Evolutionary conservation across 2,329 filamentous ascomycete species (phyloP), one percentile per base, ranked within the genome.

Genomic region (Alternaria hordeiaustralica): DNA sequence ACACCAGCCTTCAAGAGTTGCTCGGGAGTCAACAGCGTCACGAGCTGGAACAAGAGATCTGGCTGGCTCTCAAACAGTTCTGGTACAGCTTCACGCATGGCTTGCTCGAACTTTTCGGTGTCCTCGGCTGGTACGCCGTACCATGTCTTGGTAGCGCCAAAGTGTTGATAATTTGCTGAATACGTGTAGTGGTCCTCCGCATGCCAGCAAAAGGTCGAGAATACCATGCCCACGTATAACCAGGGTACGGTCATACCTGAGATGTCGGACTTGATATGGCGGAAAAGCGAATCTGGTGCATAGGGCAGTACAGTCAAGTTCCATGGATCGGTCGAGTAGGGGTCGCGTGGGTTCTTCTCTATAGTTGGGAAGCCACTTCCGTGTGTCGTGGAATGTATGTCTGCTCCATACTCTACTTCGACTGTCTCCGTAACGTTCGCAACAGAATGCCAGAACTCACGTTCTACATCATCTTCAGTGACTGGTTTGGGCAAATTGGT

Each of bases 191-290:
- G 96, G 75, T 99, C 96, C 76, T 99, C 96, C 68, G 97, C 97
- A 79, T 99, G 96, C 96, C 96, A 99, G 80, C 96, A 99, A 76
- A 99, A 99, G 0, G 96, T 98, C 0, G 96, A 99, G 78, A 99
- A 99, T 43, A 97, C 96, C 96, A 99, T 99, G 65, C 96, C 96
- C 5, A 99, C 96, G 76, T 99, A 99, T 4, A 99, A 89, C 96
- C 96, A 99, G 0, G 96, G 96, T 8, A 99, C 95, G 0, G 96
- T 99, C 96, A 99, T 99, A 41, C 96, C 96, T 2, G 96, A 98
- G 57, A 99, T 96, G 76, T 99, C 96, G 0, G 95, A 93, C 79
- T 98, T 98, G 84, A 99, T 98, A 73, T 99, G 93, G 53, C 95
- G 89, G 83, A 99, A 99, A 1, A 99, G 84, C 51, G 94, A 97